Base-by-base conservation (phyloP, 2,329 filamentous ascomycete species). In the Neofusicoccum umdonicola region DNA sequence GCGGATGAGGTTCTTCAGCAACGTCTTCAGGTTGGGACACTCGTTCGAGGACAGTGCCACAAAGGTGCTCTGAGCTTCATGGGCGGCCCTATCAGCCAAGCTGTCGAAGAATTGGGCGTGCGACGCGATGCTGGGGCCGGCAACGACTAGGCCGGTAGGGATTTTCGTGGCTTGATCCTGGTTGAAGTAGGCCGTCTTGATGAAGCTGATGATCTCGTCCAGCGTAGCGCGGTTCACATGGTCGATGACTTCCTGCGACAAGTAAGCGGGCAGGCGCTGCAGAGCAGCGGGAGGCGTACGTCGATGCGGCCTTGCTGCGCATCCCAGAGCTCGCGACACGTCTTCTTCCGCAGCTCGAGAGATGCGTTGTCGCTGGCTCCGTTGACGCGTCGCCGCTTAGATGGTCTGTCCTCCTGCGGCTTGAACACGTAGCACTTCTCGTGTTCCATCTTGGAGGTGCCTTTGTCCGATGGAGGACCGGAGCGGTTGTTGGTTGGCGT, bases 121-220 rank as follows among this genome's bases (percentile, higher is more conserved):
- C 1, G 89, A 90, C 41, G 90, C 88, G 69, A 93, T 89, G 68
- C 91, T 92, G 7, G 91, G 90, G 0, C 91, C 92, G 8, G 90
- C 90, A 65, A 92, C 85, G 69, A 94, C 87, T 69, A 94, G 88
- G 2, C 86, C 89, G 7, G 89, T 85, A 0, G 89, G 87, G 44
- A 92, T 84, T 72, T 84, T 85, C 54, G 80, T 78, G 39, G 57
- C 9, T 50, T 72, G 64, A 66, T 71, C 67, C 35, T 70, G 67
- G 54, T 67, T 68, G 52, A 66, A 42, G 13, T 67, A 66, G 22
- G 72, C 69, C 15, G 70, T 68, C 7, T 76, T 72, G 31, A 82
- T 70, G 66, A 82, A 83, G 6, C 71, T 50, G 1, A 71, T 68
- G 45, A 80, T 77, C 7, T 76, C 72, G 45, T 71, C 70, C 44